phyloP scores from a whole-genome alignment of 1,284 basidiomycete genomes.

The Apiotrichum gamsii region DNA sequence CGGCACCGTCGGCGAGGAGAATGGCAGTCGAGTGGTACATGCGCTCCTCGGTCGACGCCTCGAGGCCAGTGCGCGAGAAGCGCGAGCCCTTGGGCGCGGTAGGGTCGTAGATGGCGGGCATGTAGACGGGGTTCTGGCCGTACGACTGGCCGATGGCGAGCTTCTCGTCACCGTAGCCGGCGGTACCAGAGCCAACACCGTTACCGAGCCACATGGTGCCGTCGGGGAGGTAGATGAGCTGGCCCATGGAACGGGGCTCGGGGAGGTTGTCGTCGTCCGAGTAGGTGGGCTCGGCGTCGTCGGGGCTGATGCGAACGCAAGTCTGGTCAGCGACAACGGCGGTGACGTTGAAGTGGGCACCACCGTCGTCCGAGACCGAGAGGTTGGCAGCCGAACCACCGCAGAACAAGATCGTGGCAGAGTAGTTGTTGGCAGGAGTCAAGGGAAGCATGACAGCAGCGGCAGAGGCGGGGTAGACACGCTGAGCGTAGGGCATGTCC shows the following conservation, averaged over 20 bases:
- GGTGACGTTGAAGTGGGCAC: slow-evolving; percentile 43
- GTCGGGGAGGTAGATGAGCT: slow-evolving; percentile 50
- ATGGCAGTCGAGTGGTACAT: slow-evolving; percentile 84
- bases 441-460: slow-evolving; percentile 84
- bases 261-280: slow-evolving; percentile 63
- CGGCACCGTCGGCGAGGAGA: slow-evolving; percentile 76
- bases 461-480: slow-evolving; percentile 87
- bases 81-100: slow-evolving; percentile 58
- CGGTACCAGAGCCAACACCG: slow-evolving; percentile 62
- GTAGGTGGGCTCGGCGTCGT: slow-evolving; percentile 60
- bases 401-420: slow-evolving; percentile 78
- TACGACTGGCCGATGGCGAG: slow-evolving; percentile 42
- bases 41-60: slow-evolving; percentile 62
- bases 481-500: slow-evolving; percentile 56
- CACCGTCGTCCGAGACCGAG: slow-evolving; percentile 37
- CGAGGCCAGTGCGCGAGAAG: slow-evolving; percentile 64
- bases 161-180: slow-evolving; percentile 49
- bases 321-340: slow-evolving; percentile 43
- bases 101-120: slow-evolving; percentile 57
- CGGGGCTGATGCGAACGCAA: slow-evolving; percentile 62
- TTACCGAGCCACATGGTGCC: slow-evolving; percentile 55
- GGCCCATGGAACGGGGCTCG: slow-evolving; percentile 74
- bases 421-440: slow-evolving; percentile 82
- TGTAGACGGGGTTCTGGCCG: slow-evolving; percentile 44
- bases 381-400: slow-evolving; percentile 61